phyloP scores from a whole-genome alignment of 441 rosid genomes.

The Rhodomyrtus psidioides region DNA sequence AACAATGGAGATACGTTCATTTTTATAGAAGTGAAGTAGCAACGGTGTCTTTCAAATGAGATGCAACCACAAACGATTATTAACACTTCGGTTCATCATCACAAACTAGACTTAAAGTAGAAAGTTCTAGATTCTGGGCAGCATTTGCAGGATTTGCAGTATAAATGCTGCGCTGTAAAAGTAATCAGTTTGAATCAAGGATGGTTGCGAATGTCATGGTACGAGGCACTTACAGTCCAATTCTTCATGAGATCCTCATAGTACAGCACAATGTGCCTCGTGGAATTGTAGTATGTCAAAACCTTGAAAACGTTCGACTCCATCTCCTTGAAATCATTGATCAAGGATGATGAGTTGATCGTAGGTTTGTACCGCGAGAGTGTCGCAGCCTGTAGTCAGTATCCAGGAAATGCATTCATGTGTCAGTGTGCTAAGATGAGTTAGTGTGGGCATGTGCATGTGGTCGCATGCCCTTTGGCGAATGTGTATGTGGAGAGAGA shows the following conservation, averaged over 20 bases:
- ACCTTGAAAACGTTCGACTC: conserved; percentile 48
- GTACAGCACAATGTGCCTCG: conserved; percentile 65
- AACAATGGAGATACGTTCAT: background rate
- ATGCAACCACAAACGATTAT: background rate
- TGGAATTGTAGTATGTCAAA: conserved; percentile 55
- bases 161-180: background rate
- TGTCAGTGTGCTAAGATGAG: background rate
- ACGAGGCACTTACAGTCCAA: conserved; percentile 35
- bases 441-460: background rate
- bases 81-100: background rate
- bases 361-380: conserved; percentile 74
- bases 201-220: background rate
- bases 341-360: conserved; percentile 53
- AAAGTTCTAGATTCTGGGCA: background rate
- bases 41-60: background rate
- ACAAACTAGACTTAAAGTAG: background rate
- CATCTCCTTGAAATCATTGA: conserved; percentile 47
- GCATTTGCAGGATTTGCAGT: background rate
- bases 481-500: background rate
- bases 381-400: conserved; percentile 45
- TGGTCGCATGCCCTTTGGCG: background rate
- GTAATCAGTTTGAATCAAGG: too few species aligned
- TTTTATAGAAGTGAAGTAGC: background rate
- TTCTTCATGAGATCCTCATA: conserved; percentile 77
- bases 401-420: background rate